These are phyloP conservation scores for Bryum argenteum DNA, from an alignment of 225 moss, liverwort and hornwort genomes.

Conservation along the genomic window DNA sequence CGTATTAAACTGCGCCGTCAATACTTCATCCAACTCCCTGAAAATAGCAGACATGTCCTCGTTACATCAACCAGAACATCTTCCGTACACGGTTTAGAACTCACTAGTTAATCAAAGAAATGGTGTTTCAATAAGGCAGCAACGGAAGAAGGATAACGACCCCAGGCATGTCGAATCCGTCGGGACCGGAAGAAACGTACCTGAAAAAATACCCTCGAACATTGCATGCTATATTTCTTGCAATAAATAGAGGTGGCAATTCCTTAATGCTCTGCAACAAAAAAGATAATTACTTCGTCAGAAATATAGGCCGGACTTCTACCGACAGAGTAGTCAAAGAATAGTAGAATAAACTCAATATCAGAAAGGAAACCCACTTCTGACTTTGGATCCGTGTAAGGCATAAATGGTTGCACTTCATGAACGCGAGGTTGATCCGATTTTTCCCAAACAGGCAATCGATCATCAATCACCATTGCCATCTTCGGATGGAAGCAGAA, in stretches of 20 bases:
- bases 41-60: conserved; percentile 32
- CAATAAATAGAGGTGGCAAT: conserved; percentile 87
- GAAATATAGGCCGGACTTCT: conserved; percentile 9
- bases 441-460: conserved; percentile 95
- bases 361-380: conserved; percentile 56
- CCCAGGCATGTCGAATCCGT: conserved; percentile 7
- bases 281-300: conserved; percentile 21
- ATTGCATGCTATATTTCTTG: conserved; percentile 98
- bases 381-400: conserved; percentile 89
- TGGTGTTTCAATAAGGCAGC: conserved; percentile 2
- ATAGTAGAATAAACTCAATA: conserved; percentile 2
- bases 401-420: conserved; percentile 94
- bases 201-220: conserved; percentile 95
- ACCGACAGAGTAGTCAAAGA: conserved; percentile 16
- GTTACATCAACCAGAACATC: conserved; percentile 6
- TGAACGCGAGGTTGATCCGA: conserved; percentile 94
- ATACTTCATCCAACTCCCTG: conserved; percentile 86
- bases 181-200: conserved; percentile 40
- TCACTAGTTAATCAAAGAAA: conserved; percentile 18
- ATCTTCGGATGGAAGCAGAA: conserved; percentile 94
- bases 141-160: conserved; percentile 1
- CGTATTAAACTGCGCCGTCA: conserved; percentile 78
- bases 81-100: conserved; percentile 3
- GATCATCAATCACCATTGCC: conserved; percentile 99
- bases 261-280: conserved; percentile 57